Evolutionary conservation across 75 land plant genomes (phyloP).

Genomic region (Pseudotsuga menziesii): DNA sequence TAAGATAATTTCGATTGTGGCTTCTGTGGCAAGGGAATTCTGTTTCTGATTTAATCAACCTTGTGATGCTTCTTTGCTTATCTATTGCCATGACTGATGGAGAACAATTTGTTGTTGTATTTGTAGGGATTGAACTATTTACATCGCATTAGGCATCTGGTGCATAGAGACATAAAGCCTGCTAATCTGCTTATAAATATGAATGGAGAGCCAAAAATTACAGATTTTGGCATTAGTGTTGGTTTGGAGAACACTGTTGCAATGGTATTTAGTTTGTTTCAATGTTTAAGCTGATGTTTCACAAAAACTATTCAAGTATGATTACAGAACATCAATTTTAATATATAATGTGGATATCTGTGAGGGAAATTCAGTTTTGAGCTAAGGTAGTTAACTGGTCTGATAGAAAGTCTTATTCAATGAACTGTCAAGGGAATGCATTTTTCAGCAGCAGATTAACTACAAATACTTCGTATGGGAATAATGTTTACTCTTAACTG

Average conservation of each 20-base stretch:
- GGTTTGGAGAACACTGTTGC: constrained; percentile 94
- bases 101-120: background rate
- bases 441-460: background rate
- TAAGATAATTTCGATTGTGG: constrained; percentile 13
- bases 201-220: constrained; percentile 94
- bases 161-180: constrained; percentile 97
- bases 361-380: background rate
- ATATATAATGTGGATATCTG: background rate
- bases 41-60: background rate
- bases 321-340: background rate
- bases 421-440: background rate
- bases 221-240: constrained; percentile 99
- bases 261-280: constrained; percentile 61
- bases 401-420: too few species aligned
- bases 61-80: background rate
- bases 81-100: constrained; percentile 8
- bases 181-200: constrained; percentile 97
- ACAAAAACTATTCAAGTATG: background rate
- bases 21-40: constrained; percentile 7
- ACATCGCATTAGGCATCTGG: constrained; percentile 86
- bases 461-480: background rate
- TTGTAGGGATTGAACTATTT: constrained; percentile 78
- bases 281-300: background rate
- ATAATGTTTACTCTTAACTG: background rate
- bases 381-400: background rate